Base-by-base conservation (phyloP, 1,284 basidiomycete species). In the Gomphus bonarii region DNA sequence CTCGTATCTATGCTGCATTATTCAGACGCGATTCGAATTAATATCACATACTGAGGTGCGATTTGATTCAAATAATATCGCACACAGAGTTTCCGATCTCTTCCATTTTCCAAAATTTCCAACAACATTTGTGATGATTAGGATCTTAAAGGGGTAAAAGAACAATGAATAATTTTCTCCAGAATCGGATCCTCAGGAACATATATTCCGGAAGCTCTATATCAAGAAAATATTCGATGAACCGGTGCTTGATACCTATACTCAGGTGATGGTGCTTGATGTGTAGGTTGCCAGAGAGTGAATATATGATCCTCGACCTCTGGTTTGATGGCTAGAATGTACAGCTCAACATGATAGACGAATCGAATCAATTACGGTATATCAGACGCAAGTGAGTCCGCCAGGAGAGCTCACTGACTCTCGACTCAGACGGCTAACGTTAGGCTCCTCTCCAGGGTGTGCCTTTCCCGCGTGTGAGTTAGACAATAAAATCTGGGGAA, bases 401-500 rank as follows among this genome's bases (percentile, higher is more conserved):
- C n/a, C n/a, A 22, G 14, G 18, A 22, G 10, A 16, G 18, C 9
- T 16, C 22, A 51, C 50, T 33, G 16, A 51, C 50, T 51, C 30
- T 16, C 50, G 28, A 33, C 12, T 38, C 48, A 70, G 58, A 60
- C 65, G 66, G 22, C 66, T 67, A 8, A 65, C 67, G 51, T 62
- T 60, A 44, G 59, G 61, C 50, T 66, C 65, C 36, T 61, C 61
- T 33, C n/a, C 44, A 14, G 62, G 58, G 12, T 57, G 64, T 28
- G 6, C 50, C 59, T 62, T 66, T n/a, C 63, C 62, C 53, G 58
- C n/a, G 59, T 56, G 48, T 56, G 58, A 14, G 62, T 64, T 31
- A 69, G 68, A 56, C 58, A 65, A 58, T 78, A 80, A 43, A 62
- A 60, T 44, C 73, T 67, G 33, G 70, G 70, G 63, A 73, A 72